Conservation (phyloP, 2,329 filamentous ascomycete species). For the Fusarium napiforme region DNA sequence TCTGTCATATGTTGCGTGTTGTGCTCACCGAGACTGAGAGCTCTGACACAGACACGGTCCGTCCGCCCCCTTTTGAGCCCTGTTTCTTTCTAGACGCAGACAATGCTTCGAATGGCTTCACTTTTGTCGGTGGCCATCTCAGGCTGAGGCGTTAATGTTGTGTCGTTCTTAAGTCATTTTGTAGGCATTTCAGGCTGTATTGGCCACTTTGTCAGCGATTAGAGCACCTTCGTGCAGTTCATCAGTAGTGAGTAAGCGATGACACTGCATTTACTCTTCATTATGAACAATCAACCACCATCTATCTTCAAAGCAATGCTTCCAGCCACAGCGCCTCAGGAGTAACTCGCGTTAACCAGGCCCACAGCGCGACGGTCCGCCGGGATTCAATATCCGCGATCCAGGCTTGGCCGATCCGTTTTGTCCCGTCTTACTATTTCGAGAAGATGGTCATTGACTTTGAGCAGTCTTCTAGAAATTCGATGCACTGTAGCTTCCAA, state of each 20-base stretch:
- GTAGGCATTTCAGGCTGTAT: not conserved
- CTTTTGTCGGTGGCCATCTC: not conserved
- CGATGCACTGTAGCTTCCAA: not conserved
- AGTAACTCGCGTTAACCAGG: not conserved
- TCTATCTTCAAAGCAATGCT: not conserved
- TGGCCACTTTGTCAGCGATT: not conserved
- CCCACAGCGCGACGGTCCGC: constrained; percentile 18
- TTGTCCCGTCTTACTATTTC: not conserved
- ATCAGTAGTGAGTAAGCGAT: not conserved
- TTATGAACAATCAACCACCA: too few relatives aligned
- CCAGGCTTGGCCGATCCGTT: constrained; percentile 21
- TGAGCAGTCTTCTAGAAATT: constrained; percentile 37
- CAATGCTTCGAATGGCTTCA: constrained; percentile 1
- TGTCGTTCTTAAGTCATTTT: not conserved
- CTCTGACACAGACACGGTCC: constrained; percentile 29
- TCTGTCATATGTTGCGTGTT: constrained; percentile 14
- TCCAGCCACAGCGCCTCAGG: not conserved
- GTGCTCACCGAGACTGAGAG: constrained; percentile 32
- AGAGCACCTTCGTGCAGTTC: not conserved
- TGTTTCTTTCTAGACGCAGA: not conserved
- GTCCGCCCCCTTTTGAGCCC: constrained; percentile 28
- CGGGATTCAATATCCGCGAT: constrained; percentile 31
- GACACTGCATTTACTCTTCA: not conserved
- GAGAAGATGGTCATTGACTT: not conserved
- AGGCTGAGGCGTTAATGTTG: too few relatives aligned